A percentile compares a stretch with the other conserved stretches of the same genome.
Conservation (phyloP, 257 asterid genomes). For the Solanum pimpinellifolium region DNA sequence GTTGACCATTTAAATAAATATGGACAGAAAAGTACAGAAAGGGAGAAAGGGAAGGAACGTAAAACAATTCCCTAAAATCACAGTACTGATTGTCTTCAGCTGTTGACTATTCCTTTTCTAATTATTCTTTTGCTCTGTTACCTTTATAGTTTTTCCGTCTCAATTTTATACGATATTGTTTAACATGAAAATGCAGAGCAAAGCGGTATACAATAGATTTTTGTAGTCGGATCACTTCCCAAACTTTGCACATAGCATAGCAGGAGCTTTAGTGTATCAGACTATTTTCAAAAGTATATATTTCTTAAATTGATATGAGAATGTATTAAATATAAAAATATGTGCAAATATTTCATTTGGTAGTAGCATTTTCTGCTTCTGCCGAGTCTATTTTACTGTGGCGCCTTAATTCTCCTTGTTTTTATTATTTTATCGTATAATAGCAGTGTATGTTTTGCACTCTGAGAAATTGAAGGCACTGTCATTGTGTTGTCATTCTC, state of each 20-base stretch:
- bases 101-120: background rate
- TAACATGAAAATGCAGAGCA: background rate
- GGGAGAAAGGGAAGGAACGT: background rate
- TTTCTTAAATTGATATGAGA: no score
- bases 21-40: background rate
- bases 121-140: background rate
- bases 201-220: no score
- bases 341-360: background rate
- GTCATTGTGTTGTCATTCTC: background rate
- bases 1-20: background rate
- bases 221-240: fast-evolving
- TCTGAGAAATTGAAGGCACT: background rate
- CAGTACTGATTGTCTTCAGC: background rate
- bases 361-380: background rate
- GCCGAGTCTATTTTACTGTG: background rate
- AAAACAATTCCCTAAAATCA: background rate
- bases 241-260: no score
- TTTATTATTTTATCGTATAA: background rate
- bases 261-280: background rate
- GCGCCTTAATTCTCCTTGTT: background rate
- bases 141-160: background rate
- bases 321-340: no score
- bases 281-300: background rate
- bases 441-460: background rate
- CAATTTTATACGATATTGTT: no score